A percentile compares a stretch with the other conserved stretches of the same genome.
Evolutionary conservation across 768 basidiomycete species (phyloP).

Genomic region (Boletales sp.): DNA sequence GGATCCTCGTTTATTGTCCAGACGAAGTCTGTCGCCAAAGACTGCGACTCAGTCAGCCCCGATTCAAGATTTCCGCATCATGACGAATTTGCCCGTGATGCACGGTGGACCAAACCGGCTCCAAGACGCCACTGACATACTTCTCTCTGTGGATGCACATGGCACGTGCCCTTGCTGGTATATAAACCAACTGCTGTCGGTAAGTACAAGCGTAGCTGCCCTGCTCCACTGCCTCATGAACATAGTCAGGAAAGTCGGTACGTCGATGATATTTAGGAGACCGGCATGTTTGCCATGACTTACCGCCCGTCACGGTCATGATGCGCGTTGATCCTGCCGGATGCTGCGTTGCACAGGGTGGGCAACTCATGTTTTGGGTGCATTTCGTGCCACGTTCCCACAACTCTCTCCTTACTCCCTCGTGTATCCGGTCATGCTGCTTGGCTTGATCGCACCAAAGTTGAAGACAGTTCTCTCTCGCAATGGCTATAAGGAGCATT

Average conservation of each 20-base stretch:
- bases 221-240: not conserved
- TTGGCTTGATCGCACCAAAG: not conserved
- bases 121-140: not conserved
- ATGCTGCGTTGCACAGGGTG: constrained; percentile 3
- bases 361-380: not conserved
- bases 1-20: no score
- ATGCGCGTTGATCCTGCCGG: not conserved
- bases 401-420: constrained; percentile 4
- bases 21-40: no score
- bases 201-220: not conserved
- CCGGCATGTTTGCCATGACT: not conserved
- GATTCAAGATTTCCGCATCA: not conserved
- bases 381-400: not conserved
- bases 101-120: no score
- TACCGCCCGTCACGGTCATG: not conserved
- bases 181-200: not conserved
- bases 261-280: not conserved
- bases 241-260: not conserved
- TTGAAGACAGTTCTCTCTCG: not conserved
- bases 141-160: no score
- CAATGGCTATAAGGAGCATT: not conserved
- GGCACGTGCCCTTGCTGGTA: no score
- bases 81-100: no score
- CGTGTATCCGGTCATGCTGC: constrained; percentile 9
- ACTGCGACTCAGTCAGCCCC: no score